phyloP scores from a whole-genome alignment of 192 early-diverging fungal genomes.

The Coemansia reversa region DNA sequence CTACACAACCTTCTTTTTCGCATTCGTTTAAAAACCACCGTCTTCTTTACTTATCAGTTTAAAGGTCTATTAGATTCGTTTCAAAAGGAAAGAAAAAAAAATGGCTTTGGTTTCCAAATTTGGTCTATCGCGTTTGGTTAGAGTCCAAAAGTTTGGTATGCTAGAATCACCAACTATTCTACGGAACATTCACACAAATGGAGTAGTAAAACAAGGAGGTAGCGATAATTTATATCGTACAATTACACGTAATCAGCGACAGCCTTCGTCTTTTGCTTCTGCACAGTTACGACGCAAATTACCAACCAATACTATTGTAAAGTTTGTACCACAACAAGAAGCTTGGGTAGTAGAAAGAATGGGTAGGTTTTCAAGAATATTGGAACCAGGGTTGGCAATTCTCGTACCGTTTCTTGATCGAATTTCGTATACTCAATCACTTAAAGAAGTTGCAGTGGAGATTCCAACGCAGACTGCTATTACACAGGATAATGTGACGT shows the following conservation, averaged over 20 bases:
- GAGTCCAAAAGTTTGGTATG: too few relatives aligned
- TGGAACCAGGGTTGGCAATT: conserved; percentile 89
- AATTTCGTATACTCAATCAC: conserved; percentile 88
- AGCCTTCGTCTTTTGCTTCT: not conserved
- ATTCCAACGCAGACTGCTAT: conserved; percentile 88
- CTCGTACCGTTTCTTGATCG: conserved; percentile 85
- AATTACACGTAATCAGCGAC: not conserved
- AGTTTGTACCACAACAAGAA: conserved; percentile 98
- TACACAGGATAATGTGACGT: conserved; percentile 96
- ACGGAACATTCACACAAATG: too few relatives aligned
- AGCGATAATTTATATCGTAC: too few relatives aligned
- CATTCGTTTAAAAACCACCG: too few relatives aligned
- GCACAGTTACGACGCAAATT: not conserved
- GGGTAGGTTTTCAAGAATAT: conserved; percentile 79
- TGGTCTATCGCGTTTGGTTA: too few relatives aligned
- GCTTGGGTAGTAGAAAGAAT: conserved; percentile 98
- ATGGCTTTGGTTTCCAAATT: too few relatives aligned
- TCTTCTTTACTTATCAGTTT: too few relatives aligned
- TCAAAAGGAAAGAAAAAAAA: too few relatives aligned
- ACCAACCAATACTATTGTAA: conserved; percentile 64
- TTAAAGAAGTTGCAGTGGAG: conserved; percentile 94
- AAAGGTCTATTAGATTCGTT: too few relatives aligned
- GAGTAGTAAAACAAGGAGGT: too few relatives aligned
- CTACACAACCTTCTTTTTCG: too few relatives aligned
- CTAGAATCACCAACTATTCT: too few relatives aligned